Percentiles rank a stretch among this genome's conserved stretches.
These are phyloP conservation scores for Quercus rubra DNA, from an alignment of 306 rosid genomes.

Conservation along the genomic window DNA sequence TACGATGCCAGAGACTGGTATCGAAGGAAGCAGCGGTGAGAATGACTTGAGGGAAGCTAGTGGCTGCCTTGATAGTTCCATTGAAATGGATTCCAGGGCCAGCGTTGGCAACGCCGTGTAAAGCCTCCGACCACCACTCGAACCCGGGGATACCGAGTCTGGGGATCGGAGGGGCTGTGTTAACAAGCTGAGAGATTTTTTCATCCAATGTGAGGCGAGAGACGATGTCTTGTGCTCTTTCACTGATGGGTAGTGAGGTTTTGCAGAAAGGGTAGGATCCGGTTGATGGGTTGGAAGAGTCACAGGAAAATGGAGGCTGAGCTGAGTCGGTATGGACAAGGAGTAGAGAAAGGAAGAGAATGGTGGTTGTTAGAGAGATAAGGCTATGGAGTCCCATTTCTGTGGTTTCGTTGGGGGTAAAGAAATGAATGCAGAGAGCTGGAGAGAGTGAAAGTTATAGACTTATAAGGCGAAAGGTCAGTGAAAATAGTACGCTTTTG, in stretches of 20 bases:
- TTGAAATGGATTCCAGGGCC: constrained; percentile 57
- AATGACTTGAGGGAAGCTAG: constrained; percentile 97
- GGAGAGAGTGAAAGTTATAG: neutral
- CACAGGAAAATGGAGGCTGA: constrained; percentile 71
- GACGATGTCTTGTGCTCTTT: constrained; percentile 60
- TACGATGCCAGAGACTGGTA: constrained; percentile 67
- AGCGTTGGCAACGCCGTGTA: constrained; percentile 61
- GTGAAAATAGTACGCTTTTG: neutral
- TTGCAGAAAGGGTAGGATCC: constrained; percentile 66
- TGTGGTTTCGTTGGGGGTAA: neutral
- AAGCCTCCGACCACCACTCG: constrained; percentile 94
- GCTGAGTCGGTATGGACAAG: constrained; percentile 24
- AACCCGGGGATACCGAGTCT: constrained; percentile 77
- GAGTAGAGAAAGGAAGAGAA: neutral
- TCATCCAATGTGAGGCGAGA: constrained; percentile 89
- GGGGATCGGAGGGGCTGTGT: constrained; percentile 80
- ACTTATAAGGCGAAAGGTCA: neutral
- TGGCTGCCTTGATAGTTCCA: constrained; percentile 43
- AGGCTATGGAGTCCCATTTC: constrained; percentile 17
- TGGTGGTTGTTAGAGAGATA: neutral
- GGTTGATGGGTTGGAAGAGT: constrained; percentile 59
- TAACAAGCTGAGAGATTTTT: constrained; percentile 79
- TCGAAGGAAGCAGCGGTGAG: constrained; percentile 85
- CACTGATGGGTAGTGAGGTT: constrained; percentile 45
- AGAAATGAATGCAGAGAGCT: neutral